Evolutionary conservation across 2,329 filamentous ascomycete species (phyloP), one percentile per base, ranked within the genome.

Genomic region (Capronia americana): DNA sequence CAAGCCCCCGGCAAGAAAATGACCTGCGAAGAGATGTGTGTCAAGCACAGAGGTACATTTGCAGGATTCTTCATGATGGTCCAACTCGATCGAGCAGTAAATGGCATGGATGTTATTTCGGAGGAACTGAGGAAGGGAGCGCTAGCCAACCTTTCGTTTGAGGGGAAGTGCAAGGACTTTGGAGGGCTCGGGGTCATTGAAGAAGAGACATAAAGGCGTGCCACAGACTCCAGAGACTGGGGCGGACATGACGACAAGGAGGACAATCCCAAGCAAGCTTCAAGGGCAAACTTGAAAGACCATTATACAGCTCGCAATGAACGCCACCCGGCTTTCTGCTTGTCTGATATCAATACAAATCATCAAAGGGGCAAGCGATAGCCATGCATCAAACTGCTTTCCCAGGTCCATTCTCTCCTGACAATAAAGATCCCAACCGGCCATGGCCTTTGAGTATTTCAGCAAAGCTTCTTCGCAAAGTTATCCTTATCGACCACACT

Each of bases 11-110:
- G 38, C 38, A 44, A n/a, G 38, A 44, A 44, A n/a, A 44, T n/a
- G 38, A 44, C 38, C 14, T 44, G 38, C 5, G 17, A 44, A 44
- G 38, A 44, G 17, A 44, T 44, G 38, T 44, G 38, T 44, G 17
- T 20, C 5, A 44, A 44, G 38, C 17, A 44, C 38, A 44, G 38
- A 44, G 14, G 8, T 44, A 44, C 38, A n/a, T 44, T 44, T n/a
- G 38, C 38, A n/a, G 38, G 38, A 44, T 44, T 44, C 38, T 44
- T 44, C 38, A 44, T 44, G 38, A 44, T 44, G 17, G 38, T 44
- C 20, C 38, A 44, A 44, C 38, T 44, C 6, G 38, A 44, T n/a
- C 38, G 38, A 17, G 38, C 38, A 2, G 17, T 44, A 3, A 44
- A 44, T 3, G 38, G 38, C 38, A 20, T 44, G 5, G 38, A 44